Evolutionary conservation across 352 stramenopile species (phyloP).

Genomic region (Hyaloperonospora brassicae): DNA sequence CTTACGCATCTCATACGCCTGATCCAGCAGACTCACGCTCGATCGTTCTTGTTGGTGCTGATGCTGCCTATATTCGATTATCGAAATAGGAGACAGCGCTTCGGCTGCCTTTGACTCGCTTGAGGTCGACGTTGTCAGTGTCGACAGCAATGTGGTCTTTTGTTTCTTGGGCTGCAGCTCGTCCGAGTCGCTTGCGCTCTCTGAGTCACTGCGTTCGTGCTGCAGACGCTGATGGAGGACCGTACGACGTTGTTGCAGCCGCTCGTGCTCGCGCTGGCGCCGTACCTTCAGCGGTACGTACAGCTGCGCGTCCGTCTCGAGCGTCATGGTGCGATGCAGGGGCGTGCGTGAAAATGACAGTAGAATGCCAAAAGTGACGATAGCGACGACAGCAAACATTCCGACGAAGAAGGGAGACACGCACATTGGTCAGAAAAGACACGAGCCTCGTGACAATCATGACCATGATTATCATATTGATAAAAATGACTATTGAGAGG

Average conservation of each 20-base stretch:
- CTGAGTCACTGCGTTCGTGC: slow-evolving; percentile 30
- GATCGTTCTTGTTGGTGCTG: slow-evolving; percentile 35
- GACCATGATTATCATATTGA: too few relatives aligned
- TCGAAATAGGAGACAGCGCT: too few relatives aligned
- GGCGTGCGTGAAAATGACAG: neutral
- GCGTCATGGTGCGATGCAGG: slow-evolving; percentile 1
- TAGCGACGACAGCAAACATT: neutral
- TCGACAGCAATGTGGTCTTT: slow-evolving; percentile 4
- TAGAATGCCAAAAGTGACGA: neutral
- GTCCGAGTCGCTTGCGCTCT: slow-evolving; percentile 18
- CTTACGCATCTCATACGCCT: slow-evolving; percentile 81
- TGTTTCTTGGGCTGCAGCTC: slow-evolving; percentile 15
- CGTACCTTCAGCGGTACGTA: slow-evolving; percentile 80
- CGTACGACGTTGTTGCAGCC: slow-evolving; percentile 41
- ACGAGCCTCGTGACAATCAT: too few relatives aligned
- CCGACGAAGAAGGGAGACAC: too few relatives aligned
- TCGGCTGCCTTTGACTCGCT: too few relatives aligned
- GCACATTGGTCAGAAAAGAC: too few relatives aligned
- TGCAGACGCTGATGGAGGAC: slow-evolving; percentile 47
- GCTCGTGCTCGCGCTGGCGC: slow-evolving; percentile 58
- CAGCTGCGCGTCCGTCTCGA: slow-evolving; percentile 36
- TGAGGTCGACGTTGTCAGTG: neutral
- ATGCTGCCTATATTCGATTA: neutral
- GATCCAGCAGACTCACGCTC: slow-evolving; percentile 68
- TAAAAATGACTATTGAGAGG: too few relatives aligned